A percentile compares a stretch with the other conserved stretches of the same genome.
phyloP scores from a whole-genome alignment of 148 eudicot species.

The Gaultheria prostrata region DNA sequence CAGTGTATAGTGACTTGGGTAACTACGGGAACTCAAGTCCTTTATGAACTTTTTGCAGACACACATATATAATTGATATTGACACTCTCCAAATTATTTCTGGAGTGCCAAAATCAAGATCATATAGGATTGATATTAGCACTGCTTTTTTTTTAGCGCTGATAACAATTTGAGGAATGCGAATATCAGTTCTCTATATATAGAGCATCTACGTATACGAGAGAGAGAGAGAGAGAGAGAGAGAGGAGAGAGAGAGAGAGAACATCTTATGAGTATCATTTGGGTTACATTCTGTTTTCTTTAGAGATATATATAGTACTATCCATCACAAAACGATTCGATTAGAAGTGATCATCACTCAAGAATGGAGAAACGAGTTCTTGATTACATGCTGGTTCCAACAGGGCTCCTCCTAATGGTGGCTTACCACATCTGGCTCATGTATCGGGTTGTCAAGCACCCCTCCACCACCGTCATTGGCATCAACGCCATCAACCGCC shows the following conservation, averaged over 20 bases:
- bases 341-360: background rate
- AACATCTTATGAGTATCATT: background rate
- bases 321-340: background rate
- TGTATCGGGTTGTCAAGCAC: slow-evolving; percentile 38
- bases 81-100: too few species aligned
- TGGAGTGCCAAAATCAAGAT: too few species aligned
- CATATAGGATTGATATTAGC: too few species aligned
- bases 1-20: too few species aligned
- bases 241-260: background rate
- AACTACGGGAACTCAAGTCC: too few species aligned
- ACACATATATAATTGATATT: too few species aligned
- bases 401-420: slow-evolving; percentile 55
- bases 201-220: too few species aligned
- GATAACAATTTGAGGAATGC: too few species aligned
- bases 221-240: background rate
- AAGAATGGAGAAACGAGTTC: slow-evolving; percentile 38
- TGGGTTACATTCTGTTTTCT: background rate
- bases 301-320: background rate
- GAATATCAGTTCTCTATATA: too few species aligned
- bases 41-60: too few species aligned
- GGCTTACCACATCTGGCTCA: slow-evolving; percentile 61
- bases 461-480: slow-evolving; percentile 74
- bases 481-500: slow-evolving; percentile 73
- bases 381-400: slow-evolving; percentile 75
- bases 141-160: too few species aligned